Base-by-base conservation (phyloP, 176 grass and related monocot species). In the Eragrostis nindensis region DNA sequence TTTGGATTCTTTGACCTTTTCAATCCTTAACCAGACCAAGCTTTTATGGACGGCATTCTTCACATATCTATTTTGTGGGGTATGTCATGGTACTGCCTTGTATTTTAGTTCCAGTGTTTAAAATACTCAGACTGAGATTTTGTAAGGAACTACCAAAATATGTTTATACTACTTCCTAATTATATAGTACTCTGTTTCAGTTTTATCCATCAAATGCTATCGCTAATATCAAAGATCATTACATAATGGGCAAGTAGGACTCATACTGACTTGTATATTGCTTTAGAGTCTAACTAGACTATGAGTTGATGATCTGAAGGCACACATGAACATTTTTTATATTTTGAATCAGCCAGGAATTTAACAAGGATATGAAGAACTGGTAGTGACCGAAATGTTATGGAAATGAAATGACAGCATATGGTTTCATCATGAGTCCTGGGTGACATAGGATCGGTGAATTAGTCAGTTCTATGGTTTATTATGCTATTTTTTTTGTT, bases 21-120 rank as follows among this genome's bases (percentile, higher is more conserved):
- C 96, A 57, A 95, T 98, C 74, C 96, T 98, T 74, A 98, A 95
- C 61, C 96, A 98, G 90, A 98, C 96, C 78, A 98, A 98, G 70
- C 74, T 98, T 50, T 86, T 98, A 78, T 98, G 94, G 86, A 95
- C 96, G 5, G 92, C 96, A 27, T 87, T 98, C 41, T 98, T 98
- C 87, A 93, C 92, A 46, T 98, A 81, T 62, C 80, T 81, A 98
- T 95, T 89, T 87, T n/a, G n/a, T 98, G 56, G 90, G 96, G 95
- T 98, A 92, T 74, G 84, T 62, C 30, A 29, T 53, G 29, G 32
- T 79, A 60, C 57, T 30, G 29, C 63, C 62, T 56, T 50, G 27
- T 70, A 78, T 80, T 87, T 27, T 14, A 49, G 77, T 82, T 80
- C 24, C 36, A 64, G 29, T 64, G 54, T 73, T 66, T 68, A 2